Evolutionary conservation across 176 grass and related monocot genomes (phyloP), one percentile per base, ranked within the genome.

Genomic region (Triticum monococcum): DNA sequence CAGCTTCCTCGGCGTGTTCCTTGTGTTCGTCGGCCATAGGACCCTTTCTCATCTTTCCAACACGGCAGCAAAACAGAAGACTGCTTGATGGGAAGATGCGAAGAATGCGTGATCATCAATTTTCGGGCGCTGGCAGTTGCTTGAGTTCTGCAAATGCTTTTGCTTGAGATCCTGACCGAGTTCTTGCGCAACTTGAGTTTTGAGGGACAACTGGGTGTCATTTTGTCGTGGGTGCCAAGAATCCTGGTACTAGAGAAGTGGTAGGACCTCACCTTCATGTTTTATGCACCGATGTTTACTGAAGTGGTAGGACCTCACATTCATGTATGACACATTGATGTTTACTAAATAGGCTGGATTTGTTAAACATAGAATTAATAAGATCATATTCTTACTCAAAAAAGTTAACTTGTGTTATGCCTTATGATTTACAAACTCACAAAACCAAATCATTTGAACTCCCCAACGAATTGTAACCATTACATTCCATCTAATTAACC

Each of bases 11-110:
- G 57, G 72, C 20, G 75, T 83, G 32, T 90, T 96, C 72, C 90
- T 99, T 63, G 85, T 96, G 59, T 87, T 96, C 18, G 89, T 96
- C 54, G 97, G 97, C 41, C 97, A 99, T 82, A 92, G 92, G 62
- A 84, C 92, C 70, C 89, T 99, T 20, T 96, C 97, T 0, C 71
- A 91, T 41, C 89, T 91, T 30, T 93, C 94, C 38, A 90, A 89
- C 0, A 82, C 24, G 16, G 85, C 94, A 0, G 4, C 90, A 9
- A 99, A 99, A 86, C 92, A 94, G 80, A 99, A 99, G 90, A 86
- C 92, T 77, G 89, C 94, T 62, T 99, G 87, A 98, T 63, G 61
- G 69, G 37, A 78, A 41, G 25, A 84, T 71, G 23, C 24, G 3
- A 57, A 81, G 5, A 43, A 33, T 57, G 81, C 12, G 25, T 1